phyloP scores from a whole-genome alignment of 768 basidiomycete genomes.

The Collybia sordida region DNA sequence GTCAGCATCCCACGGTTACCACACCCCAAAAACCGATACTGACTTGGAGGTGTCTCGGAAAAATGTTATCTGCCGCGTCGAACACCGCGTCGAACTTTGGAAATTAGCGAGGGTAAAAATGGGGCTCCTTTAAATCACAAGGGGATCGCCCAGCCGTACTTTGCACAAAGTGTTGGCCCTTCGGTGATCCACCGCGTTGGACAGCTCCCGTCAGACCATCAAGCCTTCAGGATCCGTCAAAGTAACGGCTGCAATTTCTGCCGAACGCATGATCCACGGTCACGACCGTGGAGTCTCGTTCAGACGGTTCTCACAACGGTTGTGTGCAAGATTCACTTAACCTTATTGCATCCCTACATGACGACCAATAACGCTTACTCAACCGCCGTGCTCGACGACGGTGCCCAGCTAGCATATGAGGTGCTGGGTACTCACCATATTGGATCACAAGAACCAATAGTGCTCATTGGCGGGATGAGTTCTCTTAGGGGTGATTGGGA shows the following conservation, averaged over 20 bases:
- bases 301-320: background rate
- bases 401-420: conserved; percentile 41
- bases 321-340: background rate
- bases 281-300: background rate
- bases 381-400: conserved; percentile 33
- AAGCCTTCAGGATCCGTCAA: too few species aligned
- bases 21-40: too few species aligned
- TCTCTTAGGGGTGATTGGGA: conserved; percentile 40
- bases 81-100: too few species aligned
- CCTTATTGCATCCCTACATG: background rate
- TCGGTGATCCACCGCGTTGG: background rate
- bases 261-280: too few species aligned
- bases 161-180: too few species aligned
- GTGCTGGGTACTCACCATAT: conserved; percentile 34
- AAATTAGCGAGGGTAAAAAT: too few species aligned
- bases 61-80: too few species aligned
- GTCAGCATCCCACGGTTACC: too few species aligned
- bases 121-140: too few species aligned
- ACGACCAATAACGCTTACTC: conserved; percentile 15
- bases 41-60: too few species aligned
- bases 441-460: conserved; percentile 31
- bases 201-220: background rate
- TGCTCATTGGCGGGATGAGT: conserved; percentile 43
- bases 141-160: too few species aligned
- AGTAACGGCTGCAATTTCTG: too few species aligned